Evolutionary conservation across 805 yeast genomes (phyloP).

Genomic region (Henningerozyma blattae): DNA sequence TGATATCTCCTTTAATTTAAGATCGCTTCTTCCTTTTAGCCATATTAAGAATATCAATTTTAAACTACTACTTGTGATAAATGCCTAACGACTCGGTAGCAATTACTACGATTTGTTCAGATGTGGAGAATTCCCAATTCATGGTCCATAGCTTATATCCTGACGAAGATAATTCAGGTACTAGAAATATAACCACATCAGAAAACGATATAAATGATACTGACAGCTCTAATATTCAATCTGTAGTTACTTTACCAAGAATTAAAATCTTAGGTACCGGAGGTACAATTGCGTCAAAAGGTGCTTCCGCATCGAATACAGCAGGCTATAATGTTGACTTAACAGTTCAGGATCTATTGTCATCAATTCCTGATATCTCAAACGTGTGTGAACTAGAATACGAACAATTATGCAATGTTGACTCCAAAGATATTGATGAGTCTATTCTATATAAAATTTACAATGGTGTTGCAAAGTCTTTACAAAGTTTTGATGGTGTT

Average conservation of each 20-base stretch:
- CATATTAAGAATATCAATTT: no score
- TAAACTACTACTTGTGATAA: no score
- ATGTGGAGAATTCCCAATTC: conserved; percentile 22
- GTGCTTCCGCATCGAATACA: conserved; percentile 33
- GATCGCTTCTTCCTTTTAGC: no score
- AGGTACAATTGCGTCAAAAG: conserved; percentile 49
- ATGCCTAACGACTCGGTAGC: conserved; percentile 21
- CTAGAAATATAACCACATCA: not conserved
- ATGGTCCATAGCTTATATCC: conserved; percentile 10
- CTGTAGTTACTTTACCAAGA: conserved; percentile 15
- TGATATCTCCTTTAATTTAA: no score
- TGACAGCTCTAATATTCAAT: not conserved
- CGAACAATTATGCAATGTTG: conserved; percentile 52
- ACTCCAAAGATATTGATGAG: conserved; percentile 45
- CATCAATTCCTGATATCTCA: conserved; percentile 44
- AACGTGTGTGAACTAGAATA: conserved; percentile 43
- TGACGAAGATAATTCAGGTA: conserved; percentile 1
- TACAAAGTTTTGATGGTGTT: conserved; percentile 40
- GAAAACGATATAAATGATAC: not conserved
- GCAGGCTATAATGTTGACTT: conserved; percentile 44
- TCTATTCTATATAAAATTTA: conserved; percentile 34
- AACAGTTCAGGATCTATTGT: conserved; percentile 38
- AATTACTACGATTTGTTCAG: conserved; percentile 24
- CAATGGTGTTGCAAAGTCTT: conserved; percentile 32
- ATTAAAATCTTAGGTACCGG: conserved; percentile 46